Percentiles rank a stretch among this genome's conserved stretches.
Evolutionary conservation across 371 early-diverging fungal species (phyloP).

Genomic region (Capniomyces stellatus): DNA sequence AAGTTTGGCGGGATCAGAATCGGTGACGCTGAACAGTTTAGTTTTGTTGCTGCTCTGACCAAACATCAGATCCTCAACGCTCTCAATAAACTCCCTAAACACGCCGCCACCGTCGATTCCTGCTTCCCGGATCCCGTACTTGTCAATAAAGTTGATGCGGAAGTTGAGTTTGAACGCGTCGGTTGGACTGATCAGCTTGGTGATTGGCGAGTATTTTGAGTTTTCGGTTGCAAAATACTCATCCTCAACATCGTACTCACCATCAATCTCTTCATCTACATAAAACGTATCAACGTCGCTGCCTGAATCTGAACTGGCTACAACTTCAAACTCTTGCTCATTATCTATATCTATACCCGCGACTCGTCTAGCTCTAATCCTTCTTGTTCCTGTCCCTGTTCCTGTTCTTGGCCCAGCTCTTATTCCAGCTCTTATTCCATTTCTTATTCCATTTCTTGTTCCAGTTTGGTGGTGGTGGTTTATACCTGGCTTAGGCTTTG

Average conservation of each 20-base stretch:
- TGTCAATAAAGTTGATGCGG: conserved; percentile 67
- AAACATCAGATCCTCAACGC: conserved; percentile 64
- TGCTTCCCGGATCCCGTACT: conserved; percentile 68
- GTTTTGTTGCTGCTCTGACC: conserved; percentile 52
- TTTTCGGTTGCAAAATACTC: background rate
- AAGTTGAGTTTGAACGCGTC: conserved; percentile 48
- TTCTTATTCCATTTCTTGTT: too few species aligned
- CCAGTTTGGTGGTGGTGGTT: too few species aligned
- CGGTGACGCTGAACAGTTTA: conserved; percentile 34
- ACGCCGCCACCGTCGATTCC: conserved; percentile 93
- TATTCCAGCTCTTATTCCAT: too few species aligned
- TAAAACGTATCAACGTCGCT: background rate
- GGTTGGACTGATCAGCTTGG: background rate
- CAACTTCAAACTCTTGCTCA: background rate
- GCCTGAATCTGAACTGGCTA: background rate
- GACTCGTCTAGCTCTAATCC: too few species aligned
- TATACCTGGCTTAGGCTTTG: too few species aligned
- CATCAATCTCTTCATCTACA: background rate
- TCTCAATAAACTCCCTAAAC: conserved; percentile 84
- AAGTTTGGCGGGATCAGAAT: conserved; percentile 37
- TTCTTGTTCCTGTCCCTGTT: too few species aligned
- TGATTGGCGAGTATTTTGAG: background rate
- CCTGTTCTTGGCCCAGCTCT: too few species aligned
- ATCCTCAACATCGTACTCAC: background rate
- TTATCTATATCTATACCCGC: background rate